Evolutionary conservation across 352 stramenopile genomes (phyloP).

Genomic region (Achlya hypogyna): DNA sequence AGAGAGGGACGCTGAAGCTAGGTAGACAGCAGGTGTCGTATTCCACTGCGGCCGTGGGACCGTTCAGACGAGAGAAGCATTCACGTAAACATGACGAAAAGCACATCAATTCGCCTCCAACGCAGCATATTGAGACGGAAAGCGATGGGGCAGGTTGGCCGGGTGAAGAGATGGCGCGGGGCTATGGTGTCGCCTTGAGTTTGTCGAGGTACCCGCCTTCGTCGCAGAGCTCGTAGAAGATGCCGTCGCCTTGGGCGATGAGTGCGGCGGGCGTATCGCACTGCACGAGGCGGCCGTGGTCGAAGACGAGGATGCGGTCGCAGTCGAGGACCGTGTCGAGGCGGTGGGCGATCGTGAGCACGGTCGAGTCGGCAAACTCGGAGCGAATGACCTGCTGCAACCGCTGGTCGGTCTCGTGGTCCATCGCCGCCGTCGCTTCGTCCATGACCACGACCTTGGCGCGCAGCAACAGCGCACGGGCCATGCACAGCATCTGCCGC

Average conservation of each 20-base stretch:
- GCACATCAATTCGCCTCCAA: too few species aligned
- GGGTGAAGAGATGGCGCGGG: too few species aligned
- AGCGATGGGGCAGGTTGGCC: too few species aligned
- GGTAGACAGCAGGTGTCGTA: too few species aligned
- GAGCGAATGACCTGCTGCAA: conserved; percentile 87
- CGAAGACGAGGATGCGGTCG: conserved; percentile 82
- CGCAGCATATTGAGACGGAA: too few species aligned
- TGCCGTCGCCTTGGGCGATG: conserved; percentile 27
- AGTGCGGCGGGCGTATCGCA: conserved; percentile 75
- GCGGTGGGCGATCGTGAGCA: conserved; percentile 91
- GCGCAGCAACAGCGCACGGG: conserved; percentile 87
- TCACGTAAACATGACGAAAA: too few species aligned
- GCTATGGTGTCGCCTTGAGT: not conserved
- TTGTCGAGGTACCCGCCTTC: conserved; percentile 22
- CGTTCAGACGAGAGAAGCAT: too few species aligned
- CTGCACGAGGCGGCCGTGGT: conserved; percentile 73
- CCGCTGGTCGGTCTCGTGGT: conserved; percentile 73
- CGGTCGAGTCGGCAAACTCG: conserved; percentile 88
- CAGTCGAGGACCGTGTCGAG: conserved; percentile 88
- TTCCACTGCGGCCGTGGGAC: too few species aligned
- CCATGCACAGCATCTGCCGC: conserved; percentile 94
- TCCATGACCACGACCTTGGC: conserved; percentile 76
- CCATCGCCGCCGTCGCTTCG: conserved; percentile 31
- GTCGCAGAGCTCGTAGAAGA: conserved; percentile 27
- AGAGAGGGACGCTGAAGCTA: too few species aligned